Evolutionary conservation across 208 protist species (phyloP), one percentile per base, ranked within the genome.

Genomic region (Trypanosoma cruzi): DNA sequence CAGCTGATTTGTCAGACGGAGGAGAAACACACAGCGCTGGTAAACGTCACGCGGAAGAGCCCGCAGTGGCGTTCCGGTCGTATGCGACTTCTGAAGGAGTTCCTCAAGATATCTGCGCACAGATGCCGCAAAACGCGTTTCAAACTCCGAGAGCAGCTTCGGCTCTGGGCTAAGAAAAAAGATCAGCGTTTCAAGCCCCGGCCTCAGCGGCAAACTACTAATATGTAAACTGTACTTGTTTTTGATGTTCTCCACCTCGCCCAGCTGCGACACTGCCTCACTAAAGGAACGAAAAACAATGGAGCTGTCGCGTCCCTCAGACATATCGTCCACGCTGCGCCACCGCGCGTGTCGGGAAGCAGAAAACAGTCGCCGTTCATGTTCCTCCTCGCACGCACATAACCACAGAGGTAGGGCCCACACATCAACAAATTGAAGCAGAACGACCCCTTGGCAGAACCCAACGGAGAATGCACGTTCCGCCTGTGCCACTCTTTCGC

Each of bases 321-420:
- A 1, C 3, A 46, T 36, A 4, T 57, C 56, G 32, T 71, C 40
- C 37, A 46, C 20, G 20, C 37, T 62, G 54, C 26, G 10, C 7
- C 7, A 22, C 34, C 18, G 13, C 13, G 14, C 10, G 20, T 4
- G 37, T 16, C 20, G 55, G 14, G 14, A 0, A 52, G 37, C 42
- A 40, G 18, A 54, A 1, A 55, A 42, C 2, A 40, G 32, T 16
- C 58, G 26, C 44, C 40, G 59, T 10, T 66, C 22, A 40, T 65
- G 62, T 26, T 79, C 67, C n/a, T 68, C 74, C n/a, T 82, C 71
- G 73, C 87, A 93, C 48, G 84, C 72, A 65, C 68, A 81, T 2
- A 86, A 14, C 84, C 81, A 93, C 55, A 93, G 69, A 50, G 75
- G 75, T n/a, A 89, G 68, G 0, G 73, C 84, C 87, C 87, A 93